Conservation (phyloP, 441 rosid genomes). For the Gossypium davidsonii region DNA sequence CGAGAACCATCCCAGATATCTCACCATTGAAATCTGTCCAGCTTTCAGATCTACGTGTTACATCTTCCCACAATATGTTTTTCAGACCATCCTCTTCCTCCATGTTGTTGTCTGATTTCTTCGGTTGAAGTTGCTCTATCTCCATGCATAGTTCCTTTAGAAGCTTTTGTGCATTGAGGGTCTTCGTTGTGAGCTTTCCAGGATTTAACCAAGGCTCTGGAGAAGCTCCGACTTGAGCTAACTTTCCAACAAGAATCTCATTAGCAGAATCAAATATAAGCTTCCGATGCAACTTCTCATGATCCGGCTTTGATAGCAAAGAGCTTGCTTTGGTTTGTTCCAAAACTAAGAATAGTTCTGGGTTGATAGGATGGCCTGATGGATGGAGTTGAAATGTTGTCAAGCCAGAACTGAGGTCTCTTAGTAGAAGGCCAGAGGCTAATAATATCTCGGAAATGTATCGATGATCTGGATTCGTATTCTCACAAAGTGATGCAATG, state of each 20-base stretch:
- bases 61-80: conserved; percentile 53
- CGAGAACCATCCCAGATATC: conserved; percentile 46
- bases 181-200: conserved; percentile 39
- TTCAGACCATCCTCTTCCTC: conserved; percentile 56
- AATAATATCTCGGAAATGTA: conserved; percentile 88
- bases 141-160: conserved; percentile 72
- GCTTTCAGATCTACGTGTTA: conserved; percentile 37
- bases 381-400: conserved; percentile 69
- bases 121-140: conserved; percentile 51
- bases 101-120: conserved; percentile 31
- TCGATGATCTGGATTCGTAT: conserved; percentile 67
- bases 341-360: conserved; percentile 72
- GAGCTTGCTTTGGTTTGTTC: conserved; percentile 75
- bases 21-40: conserved; percentile 52
- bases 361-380: conserved; percentile 84
- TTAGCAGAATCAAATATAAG: conserved; percentile 78
- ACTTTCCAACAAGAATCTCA: conserved; percentile 57
- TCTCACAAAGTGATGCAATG: conserved; percentile 85
- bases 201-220: conserved; percentile 49
- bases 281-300: conserved; percentile 53
- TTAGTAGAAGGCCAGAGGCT: conserved; percentile 86
- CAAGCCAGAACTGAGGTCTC: conserved; percentile 60
- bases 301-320: conserved; percentile 29
- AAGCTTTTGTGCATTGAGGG: conserved; percentile 67
- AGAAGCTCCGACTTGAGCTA: conserved; percentile 31